Evolutionary conservation across 208 protist species (phyloP), one percentile per base, ranked within the genome.

Genomic region (Entamoeba histolytica): DNA sequence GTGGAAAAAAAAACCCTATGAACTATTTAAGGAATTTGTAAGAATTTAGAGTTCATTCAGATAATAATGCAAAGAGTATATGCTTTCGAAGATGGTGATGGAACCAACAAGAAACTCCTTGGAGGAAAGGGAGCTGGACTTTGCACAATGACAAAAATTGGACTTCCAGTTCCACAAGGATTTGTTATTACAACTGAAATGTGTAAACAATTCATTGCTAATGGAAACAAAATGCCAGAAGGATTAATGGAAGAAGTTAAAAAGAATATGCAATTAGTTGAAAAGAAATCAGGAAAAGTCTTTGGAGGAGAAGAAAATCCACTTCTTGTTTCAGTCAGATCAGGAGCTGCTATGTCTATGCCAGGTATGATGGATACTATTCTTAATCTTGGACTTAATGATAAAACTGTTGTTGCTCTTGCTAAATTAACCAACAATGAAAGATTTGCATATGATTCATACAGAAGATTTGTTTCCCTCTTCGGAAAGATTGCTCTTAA

Each of bases 401-500:
- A 97, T 93, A 94, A 92, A 0, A 96, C 95, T 50, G 96, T 97
- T 49, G 95, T 97, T 49, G 96, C 96, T 91, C 96, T 97, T 94
- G 96, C 96, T 61, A 93, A 92, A 44, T 95, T 96, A 73, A 94
- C 95, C 28, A 95, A 96, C 35, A 96, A 97, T 93, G 49, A 94
- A 78, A 96, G 97, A 92, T 98, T 98, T 94, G 97, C 97, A 49
- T 98, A 97, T 92, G 97, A 98, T 95, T 97, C 97, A 19, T 98
- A 98, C 95, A 96, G 97, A 93, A 96, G 97, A 91, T 98, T 98
- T 95, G 97, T 98, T 93, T 96, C 97, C 91, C 98, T 98, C 96
- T 98, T 97, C 95, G 97, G 96, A 91, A 96, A 98, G 94, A 97
- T 98, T 93, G 97, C 98, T 49, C 96, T 98, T 95, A 96, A 96